Conservation (phyloP, 306 rosid genomes). For the Mucuna pruriens region DNA sequence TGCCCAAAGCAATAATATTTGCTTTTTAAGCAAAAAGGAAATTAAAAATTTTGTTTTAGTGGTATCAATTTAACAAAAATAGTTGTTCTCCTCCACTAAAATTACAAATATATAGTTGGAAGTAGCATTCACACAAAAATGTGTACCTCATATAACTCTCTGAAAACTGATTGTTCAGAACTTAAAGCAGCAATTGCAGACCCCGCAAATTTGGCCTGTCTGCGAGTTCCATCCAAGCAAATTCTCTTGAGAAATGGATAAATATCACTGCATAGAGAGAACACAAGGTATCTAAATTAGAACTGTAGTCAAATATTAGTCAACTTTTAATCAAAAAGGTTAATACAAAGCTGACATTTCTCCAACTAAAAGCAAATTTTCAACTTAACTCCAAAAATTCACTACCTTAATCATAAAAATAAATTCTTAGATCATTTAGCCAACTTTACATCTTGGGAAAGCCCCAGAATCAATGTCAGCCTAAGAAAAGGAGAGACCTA, state of each 20-base stretch:
- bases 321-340: background rate
- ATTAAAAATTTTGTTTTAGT: background rate
- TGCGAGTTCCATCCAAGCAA: conserved; percentile 79
- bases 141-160: conserved; percentile 68
- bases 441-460: conserved; percentile 19
- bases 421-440: background rate
- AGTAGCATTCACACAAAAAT: conserved; percentile 22
- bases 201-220: conserved; percentile 76
- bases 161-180: conserved; percentile 56
- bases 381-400: background rate
- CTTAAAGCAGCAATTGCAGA: conserved; percentile 72
- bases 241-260: conserved; percentile 65
- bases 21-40: background rate
- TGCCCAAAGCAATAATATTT: conserved; percentile 16
- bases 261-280: conserved; percentile 61
- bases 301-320: conserved; percentile 21
- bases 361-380: conserved; percentile 10
- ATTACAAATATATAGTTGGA: conserved; percentile 5
- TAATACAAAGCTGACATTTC: conserved; percentile 16
- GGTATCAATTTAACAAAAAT: background rate
- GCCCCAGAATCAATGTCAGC: conserved; percentile 4
- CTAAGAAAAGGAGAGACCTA: background rate
- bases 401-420: background rate
- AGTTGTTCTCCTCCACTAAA: conserved; percentile 17
- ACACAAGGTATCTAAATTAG: conserved; percentile 21